Base-by-base conservation (phyloP, 257 asterid genomes). In the Anisodus tanguticus region DNA sequence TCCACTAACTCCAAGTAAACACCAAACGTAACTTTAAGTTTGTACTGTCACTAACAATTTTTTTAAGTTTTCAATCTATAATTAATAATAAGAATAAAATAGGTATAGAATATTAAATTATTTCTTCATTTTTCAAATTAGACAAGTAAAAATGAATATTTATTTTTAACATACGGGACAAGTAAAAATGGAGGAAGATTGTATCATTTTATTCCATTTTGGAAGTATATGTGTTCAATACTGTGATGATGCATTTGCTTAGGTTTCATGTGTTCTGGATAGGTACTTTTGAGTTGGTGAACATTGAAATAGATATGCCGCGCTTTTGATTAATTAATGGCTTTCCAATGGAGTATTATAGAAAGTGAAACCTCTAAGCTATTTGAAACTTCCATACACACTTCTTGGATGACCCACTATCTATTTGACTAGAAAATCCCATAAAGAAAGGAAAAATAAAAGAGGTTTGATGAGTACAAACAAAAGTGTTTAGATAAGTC, bases 221-320 rank as follows among this genome's bases (percentile, higher is more conserved):
- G 45, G 45, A 41, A 41, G 2, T 41, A 3, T 41, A 41, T 0
- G 6, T 41, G 45, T 41, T 41, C 45, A 41, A 58, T 58, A 17
- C 9, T 9, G 45, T 45, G 58, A 43, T 45, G 58, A 71, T 71
- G 58, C 37, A 71, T 71, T 71, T 71, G 58, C 80, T 71, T 71
- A 71, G 58, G 58, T 71, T 49, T 4, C 9, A 41, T 8, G 8
- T 9, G 31, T 39, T 69, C 3, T 15, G 11, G 77, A 39, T 68
- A 16, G 54, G 31, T 39, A 39, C 19, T 15, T 69, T 17, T 41
- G 16, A 16, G 79, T 70, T 70, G 55, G 55, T 70, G 35, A 41
- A 17, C 6, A 43, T 9, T 45, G 59, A 47, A n/a, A 47, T 45
- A 3, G 39, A 58, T 19, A 58, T 15, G 62, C 62, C 62, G 35